These are phyloP conservation scores for Floccularia luteovirens DNA, from an alignment of 768 basidiomycete genomes.

Conservation along the genomic window DNA sequence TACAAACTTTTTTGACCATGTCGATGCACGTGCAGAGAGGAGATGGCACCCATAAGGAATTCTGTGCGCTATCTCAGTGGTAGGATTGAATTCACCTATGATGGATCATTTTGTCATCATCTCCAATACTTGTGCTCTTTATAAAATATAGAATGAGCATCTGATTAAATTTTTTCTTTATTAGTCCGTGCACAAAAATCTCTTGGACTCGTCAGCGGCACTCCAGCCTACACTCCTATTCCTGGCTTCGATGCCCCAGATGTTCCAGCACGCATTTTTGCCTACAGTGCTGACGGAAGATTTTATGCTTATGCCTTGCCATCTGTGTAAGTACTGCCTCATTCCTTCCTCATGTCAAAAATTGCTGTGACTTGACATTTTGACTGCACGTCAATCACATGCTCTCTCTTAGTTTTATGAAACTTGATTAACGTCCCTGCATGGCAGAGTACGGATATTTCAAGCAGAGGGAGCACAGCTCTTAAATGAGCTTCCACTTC, in stretches of 20 bases:
- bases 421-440: slow-evolving; percentile 1
- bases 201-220: slow-evolving; percentile 77
- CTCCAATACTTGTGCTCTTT: no score
- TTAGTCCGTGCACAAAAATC: slow-evolving; percentile 89
- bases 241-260: slow-evolving; percentile 62
- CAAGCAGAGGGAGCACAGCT: slow-evolving; percentile 69
- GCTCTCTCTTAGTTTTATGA: neutral
- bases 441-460: slow-evolving; percentile 62
- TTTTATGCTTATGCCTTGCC: slow-evolving; percentile 82
- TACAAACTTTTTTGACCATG: slow-evolving; percentile 8
- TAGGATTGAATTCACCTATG: no score
- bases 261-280: slow-evolving; percentile 63
- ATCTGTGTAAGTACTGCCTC: slow-evolving; percentile 44
- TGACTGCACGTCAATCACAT: neutral
- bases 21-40: neutral
- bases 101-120: no score
- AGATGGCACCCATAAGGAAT: neutral
- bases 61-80: neutral
- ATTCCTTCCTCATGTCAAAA: slow-evolving; percentile 10
- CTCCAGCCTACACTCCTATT: slow-evolving; percentile 65
- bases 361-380: neutral
- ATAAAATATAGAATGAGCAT: no score
- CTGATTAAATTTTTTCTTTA: no score
- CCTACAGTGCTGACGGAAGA: slow-evolving; percentile 83
- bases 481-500: slow-evolving; percentile 65